Evolutionary conservation across 306 rosid genomes (phyloP).

Genomic region (Myrica gale): DNA sequence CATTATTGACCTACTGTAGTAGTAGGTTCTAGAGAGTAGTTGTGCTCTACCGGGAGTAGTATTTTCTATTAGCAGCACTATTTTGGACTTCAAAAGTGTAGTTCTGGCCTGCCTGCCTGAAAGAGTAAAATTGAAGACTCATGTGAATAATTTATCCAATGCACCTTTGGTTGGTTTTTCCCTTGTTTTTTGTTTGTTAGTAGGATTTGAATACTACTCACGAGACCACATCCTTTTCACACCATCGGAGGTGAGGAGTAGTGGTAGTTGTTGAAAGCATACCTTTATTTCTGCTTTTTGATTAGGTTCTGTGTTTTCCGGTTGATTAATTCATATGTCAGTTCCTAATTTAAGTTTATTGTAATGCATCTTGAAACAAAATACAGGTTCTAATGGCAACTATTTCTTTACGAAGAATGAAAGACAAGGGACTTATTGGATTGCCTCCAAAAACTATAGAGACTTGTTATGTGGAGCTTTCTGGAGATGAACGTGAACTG

Average conservation of each 20-base stretch:
- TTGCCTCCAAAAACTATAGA: slow-evolving; percentile 68
- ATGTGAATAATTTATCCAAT: neutral
- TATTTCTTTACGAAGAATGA: slow-evolving; percentile 75
- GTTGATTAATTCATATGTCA: too few relatives aligned
- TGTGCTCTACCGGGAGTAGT: neutral
- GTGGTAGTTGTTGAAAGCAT: neutral
- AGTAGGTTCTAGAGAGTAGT: neutral
- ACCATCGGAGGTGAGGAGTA: neutral
- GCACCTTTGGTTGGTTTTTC: neutral
- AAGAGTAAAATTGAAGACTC: neutral
- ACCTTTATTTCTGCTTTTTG: neutral
- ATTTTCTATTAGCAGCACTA: neutral
- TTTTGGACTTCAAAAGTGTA: neutral
- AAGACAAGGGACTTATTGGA: slow-evolving; percentile 55
- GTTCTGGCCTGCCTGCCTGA: neutral
- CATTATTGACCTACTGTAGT: neutral
- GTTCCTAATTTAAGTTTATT: too few relatives aligned
- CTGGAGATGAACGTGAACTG: slow-evolving; percentile 61
- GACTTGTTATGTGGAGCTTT: slow-evolving; percentile 61
- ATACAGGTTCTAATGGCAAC: slow-evolving; percentile 68
- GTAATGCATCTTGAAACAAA: neutral
- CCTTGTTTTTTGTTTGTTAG: neutral
- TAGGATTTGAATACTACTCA: neutral
- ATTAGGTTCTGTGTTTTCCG: too few relatives aligned
- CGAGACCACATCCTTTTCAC: neutral